Evolutionary conservation across 2,329 filamentous ascomycete species (phyloP).

Genomic region (Berkeleyomyces basicola): DNA sequence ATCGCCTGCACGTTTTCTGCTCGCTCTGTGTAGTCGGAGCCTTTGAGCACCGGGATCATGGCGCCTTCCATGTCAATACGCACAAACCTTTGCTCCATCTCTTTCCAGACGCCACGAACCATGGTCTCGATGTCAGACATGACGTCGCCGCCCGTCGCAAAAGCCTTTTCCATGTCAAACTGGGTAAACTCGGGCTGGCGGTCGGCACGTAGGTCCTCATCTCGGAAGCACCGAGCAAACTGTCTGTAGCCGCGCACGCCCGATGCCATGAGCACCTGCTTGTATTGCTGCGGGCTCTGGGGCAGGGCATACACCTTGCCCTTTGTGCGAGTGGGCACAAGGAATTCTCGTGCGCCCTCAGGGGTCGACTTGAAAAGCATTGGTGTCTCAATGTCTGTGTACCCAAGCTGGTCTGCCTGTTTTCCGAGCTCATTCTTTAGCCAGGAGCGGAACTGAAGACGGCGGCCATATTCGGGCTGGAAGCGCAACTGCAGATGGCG

Average conservation of each 20-base stretch:
- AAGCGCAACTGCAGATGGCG: conserved; percentile 78
- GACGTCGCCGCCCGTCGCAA: conserved; percentile 54
- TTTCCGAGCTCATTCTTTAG: conserved; percentile 37
- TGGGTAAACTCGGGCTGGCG: conserved; percentile 95
- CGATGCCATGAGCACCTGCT: conserved; percentile 90
- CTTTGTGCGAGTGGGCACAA: conserved; percentile 67
- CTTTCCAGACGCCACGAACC: conserved; percentile 37
- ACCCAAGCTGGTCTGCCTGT: conserved; percentile 38
- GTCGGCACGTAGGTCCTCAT: conserved; percentile 84
- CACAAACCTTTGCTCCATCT: conserved; percentile 28
- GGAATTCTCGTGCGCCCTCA: conserved; percentile 84
- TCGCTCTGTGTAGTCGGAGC: conserved; percentile 6
- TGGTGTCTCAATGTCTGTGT: conserved; percentile 77
- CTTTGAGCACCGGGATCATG: conserved; percentile 18
- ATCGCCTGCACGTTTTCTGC: conserved; percentile 3
- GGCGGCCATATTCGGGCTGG: conserved; percentile 45
- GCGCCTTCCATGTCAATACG: conserved; percentile 19
- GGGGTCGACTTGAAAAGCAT: conserved; percentile 94
- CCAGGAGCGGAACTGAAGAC: conserved; percentile 53
- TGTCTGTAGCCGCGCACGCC: conserved; percentile 76
- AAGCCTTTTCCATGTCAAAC: conserved; percentile 89
- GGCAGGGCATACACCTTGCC: conserved; percentile 79
- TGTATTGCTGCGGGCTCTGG: conserved; percentile 96
- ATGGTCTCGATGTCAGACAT: conserved; percentile 40
- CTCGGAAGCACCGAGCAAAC: conserved; percentile 85